phyloP scores from a whole-genome alignment of 441 rosid genomes.

The Croton setiger region DNA sequence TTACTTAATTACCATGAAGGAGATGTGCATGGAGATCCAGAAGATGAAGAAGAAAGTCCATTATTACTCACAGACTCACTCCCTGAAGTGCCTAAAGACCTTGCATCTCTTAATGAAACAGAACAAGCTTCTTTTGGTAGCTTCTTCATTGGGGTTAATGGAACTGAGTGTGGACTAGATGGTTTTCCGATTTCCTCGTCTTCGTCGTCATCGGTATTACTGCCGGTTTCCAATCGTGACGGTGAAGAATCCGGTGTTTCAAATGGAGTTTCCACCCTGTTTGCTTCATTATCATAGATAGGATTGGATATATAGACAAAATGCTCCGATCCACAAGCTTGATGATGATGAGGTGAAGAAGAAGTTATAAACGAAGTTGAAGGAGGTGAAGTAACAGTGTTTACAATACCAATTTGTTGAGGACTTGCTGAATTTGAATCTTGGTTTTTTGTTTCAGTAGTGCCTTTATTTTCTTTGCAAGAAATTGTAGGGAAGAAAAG shows the following conservation, averaged over 20 bases:
- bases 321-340: slow-evolving; percentile 25
- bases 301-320: slow-evolving; percentile 84
- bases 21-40: slow-evolving; percentile 65
- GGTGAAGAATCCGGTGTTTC: slow-evolving; percentile 85
- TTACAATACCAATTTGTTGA: slow-evolving; percentile 25
- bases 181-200: slow-evolving; percentile 34
- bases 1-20: slow-evolving; percentile 54
- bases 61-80: slow-evolving; percentile 48
- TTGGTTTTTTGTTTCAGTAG: slow-evolving; percentile 21
- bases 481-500: slow-evolving; percentile 45
- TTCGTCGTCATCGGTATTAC: not conserved
- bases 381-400: slow-evolving; percentile 21
- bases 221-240: slow-evolving; percentile 45
- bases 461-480: slow-evolving; percentile 15
- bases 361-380: slow-evolving; percentile 24
- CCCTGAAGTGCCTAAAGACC: slow-evolving; percentile 46
- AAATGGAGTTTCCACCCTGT: slow-evolving; percentile 54
- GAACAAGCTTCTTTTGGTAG: slow-evolving; percentile 73
- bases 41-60: slow-evolving; percentile 54
- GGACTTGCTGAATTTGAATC: slow-evolving; percentile 28
- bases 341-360: slow-evolving; percentile 19
- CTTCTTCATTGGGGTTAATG: slow-evolving; percentile 76
- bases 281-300: slow-evolving; percentile 35
- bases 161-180: slow-evolving; percentile 18
- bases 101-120: slow-evolving; percentile 48